Conservation (phyloP, 2,329 filamentous ascomycete genomes). For the Sarocladium kiliense region DNA sequence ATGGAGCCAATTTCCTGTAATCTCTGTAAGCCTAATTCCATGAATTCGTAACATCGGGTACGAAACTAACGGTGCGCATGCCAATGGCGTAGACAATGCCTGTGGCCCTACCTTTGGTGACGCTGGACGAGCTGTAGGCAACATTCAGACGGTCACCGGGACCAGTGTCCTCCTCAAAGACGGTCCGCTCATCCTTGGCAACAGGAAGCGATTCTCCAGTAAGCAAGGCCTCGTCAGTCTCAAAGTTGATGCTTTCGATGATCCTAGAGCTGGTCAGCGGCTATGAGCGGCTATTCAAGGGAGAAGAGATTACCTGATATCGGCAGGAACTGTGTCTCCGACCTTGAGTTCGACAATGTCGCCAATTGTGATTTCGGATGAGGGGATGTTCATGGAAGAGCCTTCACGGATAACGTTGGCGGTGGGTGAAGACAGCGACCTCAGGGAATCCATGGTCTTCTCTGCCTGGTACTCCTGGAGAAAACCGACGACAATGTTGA, state of each 20-base stretch:
- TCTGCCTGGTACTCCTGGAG: slow-evolving; percentile 41
- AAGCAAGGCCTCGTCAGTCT: slow-evolving; percentile 61
- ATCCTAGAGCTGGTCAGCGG: slow-evolving; percentile 17
- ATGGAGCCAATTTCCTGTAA: slow-evolving; percentile 52
- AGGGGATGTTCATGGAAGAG: slow-evolving; percentile 30
- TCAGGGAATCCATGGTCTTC: slow-evolving; percentile 44
- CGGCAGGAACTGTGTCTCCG: slow-evolving; percentile 58
- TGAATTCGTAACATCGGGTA: background rate
- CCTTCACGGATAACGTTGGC: slow-evolving; percentile 38
- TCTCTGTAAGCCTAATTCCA: background rate
- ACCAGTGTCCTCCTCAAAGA: slow-evolving; percentile 36
- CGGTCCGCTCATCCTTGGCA: slow-evolving; percentile 42
- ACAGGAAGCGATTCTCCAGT: slow-evolving; percentile 61
- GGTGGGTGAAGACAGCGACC: slow-evolving; percentile 37
- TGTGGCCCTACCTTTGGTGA: slow-evolving; percentile 54
- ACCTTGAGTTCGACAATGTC: slow-evolving; percentile 50
- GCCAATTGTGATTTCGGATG: slow-evolving; percentile 47
- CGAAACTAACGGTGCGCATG: slow-evolving; percentile 39
- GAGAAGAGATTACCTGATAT: slow-evolving; percentile 33
- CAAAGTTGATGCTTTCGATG: slow-evolving; percentile 58
- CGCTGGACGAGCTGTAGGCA: slow-evolving; percentile 57
- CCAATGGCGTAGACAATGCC: slow-evolving; percentile 59
- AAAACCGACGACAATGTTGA: slow-evolving; percentile 53
- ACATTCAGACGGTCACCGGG: slow-evolving; percentile 57
- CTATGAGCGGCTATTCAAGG: slow-evolving; percentile 29